Percentiles rank a stretch among this genome's conserved stretches.
Evolutionary conservation across 805 yeast genomes (phyloP).

Genomic region (Candida vaughaniae): DNA sequence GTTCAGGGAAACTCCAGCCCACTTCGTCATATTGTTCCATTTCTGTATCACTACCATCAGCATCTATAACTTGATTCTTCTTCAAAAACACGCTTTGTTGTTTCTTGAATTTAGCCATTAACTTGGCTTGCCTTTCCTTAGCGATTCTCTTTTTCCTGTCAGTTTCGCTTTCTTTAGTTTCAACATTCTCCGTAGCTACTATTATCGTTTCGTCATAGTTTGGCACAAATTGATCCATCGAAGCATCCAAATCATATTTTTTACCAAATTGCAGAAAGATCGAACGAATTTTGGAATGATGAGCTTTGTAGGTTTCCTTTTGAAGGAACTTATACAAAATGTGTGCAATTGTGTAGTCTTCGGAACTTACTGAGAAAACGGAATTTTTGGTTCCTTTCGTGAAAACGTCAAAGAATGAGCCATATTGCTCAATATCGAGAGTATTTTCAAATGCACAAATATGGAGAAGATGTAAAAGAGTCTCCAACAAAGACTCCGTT

Average conservation of each 20-base stretch:
- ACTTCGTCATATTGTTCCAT: constrained; percentile 30
- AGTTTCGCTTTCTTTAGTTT: constrained; percentile 33
- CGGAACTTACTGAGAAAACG: constrained; percentile 14
- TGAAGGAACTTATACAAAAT: constrained; percentile 38
- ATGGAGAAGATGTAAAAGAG: constrained; percentile 68
- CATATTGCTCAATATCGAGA: constrained; percentile 28
- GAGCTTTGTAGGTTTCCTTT: constrained; percentile 38
- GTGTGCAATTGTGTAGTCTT: constrained; percentile 31
- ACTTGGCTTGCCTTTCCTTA: constrained; percentile 62
- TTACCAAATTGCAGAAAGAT: constrained; percentile 41
- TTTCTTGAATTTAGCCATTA: constrained; percentile 74
- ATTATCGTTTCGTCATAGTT: constrained; percentile 25
- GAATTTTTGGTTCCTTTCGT: constrained; percentile 28
- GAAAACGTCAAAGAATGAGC: constrained; percentile 29
- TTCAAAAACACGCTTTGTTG: constrained; percentile 78
- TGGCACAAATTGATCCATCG: constrained; percentile 15
- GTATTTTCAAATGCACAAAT: constrained; percentile 41
- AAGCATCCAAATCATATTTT: constrained; percentile 21
- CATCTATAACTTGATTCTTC: constrained; percentile 36
- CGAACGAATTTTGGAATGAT: constrained; percentile 57
- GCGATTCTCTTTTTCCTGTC: constrained; percentile 69
- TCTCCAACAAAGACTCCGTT: constrained; percentile 56
- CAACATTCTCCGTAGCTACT: constrained; percentile 15
- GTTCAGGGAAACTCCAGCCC: constrained; percentile 69
- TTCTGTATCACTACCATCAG: constrained; percentile 41